Evolutionary conservation across 1,139 yeast species (phyloP), one percentile per base, ranked within the genome.

Genomic region (Chernovozyma sophiae-reginae): DNA sequence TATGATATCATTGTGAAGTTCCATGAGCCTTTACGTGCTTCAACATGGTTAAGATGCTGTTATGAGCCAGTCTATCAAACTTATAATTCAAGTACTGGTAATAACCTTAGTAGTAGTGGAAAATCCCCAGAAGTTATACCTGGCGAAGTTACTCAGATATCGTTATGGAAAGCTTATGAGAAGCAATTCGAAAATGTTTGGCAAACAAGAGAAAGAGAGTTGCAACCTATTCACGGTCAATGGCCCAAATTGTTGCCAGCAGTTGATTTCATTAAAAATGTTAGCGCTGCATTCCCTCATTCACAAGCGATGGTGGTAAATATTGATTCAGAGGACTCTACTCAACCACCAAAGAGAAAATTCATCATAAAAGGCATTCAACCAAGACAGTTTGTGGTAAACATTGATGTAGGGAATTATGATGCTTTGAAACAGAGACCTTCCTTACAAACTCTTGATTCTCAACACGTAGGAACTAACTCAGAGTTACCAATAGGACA

Each of bases 161-260:
- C 95, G 12, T 72, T 92, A 35, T 92, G 99, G 99, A 87, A 90
- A 57, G 81, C 96, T 0, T 92, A 92, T 60, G 98, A 92, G 56
- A 69, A 80, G 20, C 95, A 85, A 55, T 92, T 92, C 52, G 71
- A 71, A 40, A 65, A 65, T 37, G 61, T 62, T 36, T 62, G 72
- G 68, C 52, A 58, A 14, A 47, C 53, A 35, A 51, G 58, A n/a
- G 78, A 79, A 38, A 37, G 34, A n/a, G 30, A 33, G 13, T 42
- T 43, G 4, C 46, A 49, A 25, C 52, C 53, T 29, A 68, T 68
- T 38, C 70, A 70, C 12, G 62, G 69, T 15, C 72, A 67, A 32
- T 74, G 65, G 43, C 79, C 78, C 45, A 77, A 80, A 42, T 68
- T 92, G 35, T 71, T 92, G 33, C 95, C 97, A 1, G 98, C 98